Percentiles rank a stretch among this genome's conserved stretches.
These are phyloP conservation scores for Penicillium bialowiezense DNA, from an alignment of 495 filamentous ascomycete genomes.

Conservation along the genomic window DNA sequence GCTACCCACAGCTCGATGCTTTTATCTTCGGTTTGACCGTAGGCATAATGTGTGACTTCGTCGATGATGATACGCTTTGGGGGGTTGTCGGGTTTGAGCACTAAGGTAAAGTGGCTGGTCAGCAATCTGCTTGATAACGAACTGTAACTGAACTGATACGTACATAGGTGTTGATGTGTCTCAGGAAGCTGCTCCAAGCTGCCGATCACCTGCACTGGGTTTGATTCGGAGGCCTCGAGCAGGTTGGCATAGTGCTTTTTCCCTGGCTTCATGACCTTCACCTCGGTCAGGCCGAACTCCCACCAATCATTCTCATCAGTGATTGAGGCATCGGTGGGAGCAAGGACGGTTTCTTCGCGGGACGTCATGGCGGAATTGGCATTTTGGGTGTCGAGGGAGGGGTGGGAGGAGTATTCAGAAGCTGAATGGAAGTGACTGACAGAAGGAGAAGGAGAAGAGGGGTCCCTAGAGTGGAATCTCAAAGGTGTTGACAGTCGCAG, in stretches of 20 bases:
- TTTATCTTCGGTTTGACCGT: constrained; percentile 61
- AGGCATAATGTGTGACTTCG: constrained; percentile 63
- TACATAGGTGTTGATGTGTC: constrained; percentile 41
- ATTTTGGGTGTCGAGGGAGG: constrained; percentile 20
- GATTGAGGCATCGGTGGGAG: constrained; percentile 51
- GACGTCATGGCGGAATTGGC: constrained; percentile 44
- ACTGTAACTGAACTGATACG: constrained; percentile 17
- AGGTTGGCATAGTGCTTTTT: constrained; percentile 52
- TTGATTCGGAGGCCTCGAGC: constrained; percentile 49
- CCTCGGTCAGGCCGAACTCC: constrained; percentile 53
- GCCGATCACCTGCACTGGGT: constrained; percentile 55
- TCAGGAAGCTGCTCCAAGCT: constrained; percentile 47
- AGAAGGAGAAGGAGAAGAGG: constrained; percentile 3
- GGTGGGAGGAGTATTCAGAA: not conserved
- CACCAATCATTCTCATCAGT: constrained; percentile 59
- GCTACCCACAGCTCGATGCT: constrained; percentile 70
- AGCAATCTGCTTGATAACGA: constrained; percentile 20
- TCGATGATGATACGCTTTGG: constrained; percentile 61
- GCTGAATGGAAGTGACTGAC: not conserved
- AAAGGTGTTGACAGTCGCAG: constrained; percentile 12
- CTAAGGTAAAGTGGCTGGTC: constrained; percentile 25
- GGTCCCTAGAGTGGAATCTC: constrained; percentile 9
- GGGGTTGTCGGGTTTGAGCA: constrained; percentile 44
- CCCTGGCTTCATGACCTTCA: constrained; percentile 47
- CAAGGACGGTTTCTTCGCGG: constrained; percentile 55